A percentile compares a stretch with the other conserved stretches of the same genome.
These are phyloP conservation scores for Trichoderma orchidacearum DNA, from an alignment of 495 filamentous ascomycete genomes.

Conservation along the genomic window DNA sequence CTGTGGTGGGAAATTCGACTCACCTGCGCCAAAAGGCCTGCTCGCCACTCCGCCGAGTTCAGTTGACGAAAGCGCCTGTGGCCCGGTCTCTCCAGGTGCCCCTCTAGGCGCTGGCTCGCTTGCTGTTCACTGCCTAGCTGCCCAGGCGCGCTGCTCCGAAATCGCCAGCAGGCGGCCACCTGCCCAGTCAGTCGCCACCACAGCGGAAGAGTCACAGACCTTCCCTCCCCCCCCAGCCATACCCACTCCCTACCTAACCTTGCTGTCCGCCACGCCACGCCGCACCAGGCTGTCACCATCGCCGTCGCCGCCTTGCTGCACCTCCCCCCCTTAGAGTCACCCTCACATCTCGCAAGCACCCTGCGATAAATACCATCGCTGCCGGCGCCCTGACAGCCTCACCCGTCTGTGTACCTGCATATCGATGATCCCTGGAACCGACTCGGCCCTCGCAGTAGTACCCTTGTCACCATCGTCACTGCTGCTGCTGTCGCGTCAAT, in stretches of 20 bases:
- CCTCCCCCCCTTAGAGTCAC: background rate
- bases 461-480: too few relatives aligned
- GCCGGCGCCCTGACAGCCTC: background rate
- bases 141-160: background rate
- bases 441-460: too few relatives aligned
- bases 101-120: background rate
- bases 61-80: background rate
- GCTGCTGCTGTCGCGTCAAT: background rate
- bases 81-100: too few relatives aligned
- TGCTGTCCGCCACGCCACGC: background rate
- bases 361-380: background rate
- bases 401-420: background rate
- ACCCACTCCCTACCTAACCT: background rate
- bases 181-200: constrained; percentile 2
- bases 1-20: background rate
- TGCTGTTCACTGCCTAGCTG: background rate
- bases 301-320: background rate
- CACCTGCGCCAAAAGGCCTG: background rate
- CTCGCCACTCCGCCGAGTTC: background rate
- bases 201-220: constrained; percentile 2
- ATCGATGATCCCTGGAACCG: background rate
- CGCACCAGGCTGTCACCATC: constrained; percentile 1
- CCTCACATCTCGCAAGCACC: background rate
- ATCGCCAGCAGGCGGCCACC: background rate
- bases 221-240: too few relatives aligned